Evolutionary conservation across 2,329 filamentous ascomycete genomes (phyloP).

Genomic region (Talaromyces islandicus): DNA sequence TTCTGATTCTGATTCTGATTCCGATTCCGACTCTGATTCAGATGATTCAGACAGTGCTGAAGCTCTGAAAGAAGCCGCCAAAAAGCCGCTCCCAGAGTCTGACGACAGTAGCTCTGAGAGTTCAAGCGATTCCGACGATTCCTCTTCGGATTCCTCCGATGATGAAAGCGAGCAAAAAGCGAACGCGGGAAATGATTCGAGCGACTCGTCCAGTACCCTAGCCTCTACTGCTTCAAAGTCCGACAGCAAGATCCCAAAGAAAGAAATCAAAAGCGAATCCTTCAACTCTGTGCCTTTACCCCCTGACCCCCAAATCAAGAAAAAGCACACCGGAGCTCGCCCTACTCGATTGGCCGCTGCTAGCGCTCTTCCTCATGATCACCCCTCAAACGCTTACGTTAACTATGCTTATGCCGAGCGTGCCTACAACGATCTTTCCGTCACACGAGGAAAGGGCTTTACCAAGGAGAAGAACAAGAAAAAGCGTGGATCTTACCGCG

Average conservation of each 20-base stretch:
- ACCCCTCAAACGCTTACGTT: constrained; percentile 76
- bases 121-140: constrained; percentile 14
- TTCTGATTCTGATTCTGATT: constrained; percentile 21
- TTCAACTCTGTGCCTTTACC: constrained; percentile 10
- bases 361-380: constrained; percentile 59
- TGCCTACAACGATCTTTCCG: constrained; percentile 79
- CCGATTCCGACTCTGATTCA: constrained; percentile 18
- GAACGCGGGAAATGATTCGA: constrained; percentile 8
- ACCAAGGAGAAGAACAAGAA: constrained; percentile 99
- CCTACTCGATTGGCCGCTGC: constrained; percentile 72
- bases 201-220: constrained; percentile 10
- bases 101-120: constrained; percentile 18
- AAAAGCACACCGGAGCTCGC: constrained; percentile 46
- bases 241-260: constrained; percentile 14
- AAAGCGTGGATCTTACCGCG: constrained; percentile 84
- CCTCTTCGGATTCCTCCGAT: constrained; percentile 19
- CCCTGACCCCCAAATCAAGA: constrained; percentile 20
- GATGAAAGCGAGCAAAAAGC: constrained; percentile 14
- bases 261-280: constrained; percentile 17
- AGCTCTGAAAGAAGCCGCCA: constrained; percentile 27
- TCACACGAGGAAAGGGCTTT: constrained; percentile 93
- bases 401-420: constrained; percentile 82
- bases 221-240: constrained; percentile 8
- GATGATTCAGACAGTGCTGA: constrained; percentile 21
- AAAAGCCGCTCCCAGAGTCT: constrained; percentile 31